Evolutionary conservation across 331 rosid species (phyloP), one percentile per base, ranked within the genome.

Genomic region (Rhamnella rubrinervis): DNA sequence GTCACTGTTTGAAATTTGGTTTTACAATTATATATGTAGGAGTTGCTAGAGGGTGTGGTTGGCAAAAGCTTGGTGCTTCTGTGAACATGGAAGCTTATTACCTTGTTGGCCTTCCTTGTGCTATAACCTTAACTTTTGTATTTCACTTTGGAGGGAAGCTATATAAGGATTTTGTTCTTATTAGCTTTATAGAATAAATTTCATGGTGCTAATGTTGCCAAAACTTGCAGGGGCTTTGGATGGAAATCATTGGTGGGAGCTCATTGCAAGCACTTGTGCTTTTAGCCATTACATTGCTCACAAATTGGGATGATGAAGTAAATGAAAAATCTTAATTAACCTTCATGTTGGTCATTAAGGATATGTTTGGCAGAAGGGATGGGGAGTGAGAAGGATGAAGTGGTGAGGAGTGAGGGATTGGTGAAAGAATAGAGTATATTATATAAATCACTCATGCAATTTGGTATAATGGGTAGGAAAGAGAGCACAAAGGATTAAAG

Each of bases 31-130:
- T 6, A n/a, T 52, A 18, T 67, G 61, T 37, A 57, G 80, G 80
- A 21, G 66, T 66, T 25, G 79, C 75, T n/a, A 75, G 80, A 61
- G 84, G 84, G 8, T 69, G 67, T 63, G 76, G 76, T 6, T 47
- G 41, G 70, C 70, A 72, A 37, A 72, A 72, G 26, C 40, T 72
- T 55, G 76, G 70, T 26, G 76, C 76, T 23, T 63, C 10, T 25
- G 76, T 72, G 37, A 72, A 72, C 61, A 44, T 72, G 16, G 76
- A 49, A 63, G 76, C 76, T 23, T 72, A 72, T 72, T 72, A 55
- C 39, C 57, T 72, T 72, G 55, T 63, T 11, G 76, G 70, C 21
- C 67, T 72, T 63, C 76, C 76, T 23, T 53, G 64, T 23, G 76
- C 64, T 38, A 31, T 72, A 23, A 12, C 63, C n/a, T 55, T 72